These are phyloP conservation scores for Coemansia sp. DNA, from an alignment of 192 early-diverging fungal species.

Conservation along the genomic window DNA sequence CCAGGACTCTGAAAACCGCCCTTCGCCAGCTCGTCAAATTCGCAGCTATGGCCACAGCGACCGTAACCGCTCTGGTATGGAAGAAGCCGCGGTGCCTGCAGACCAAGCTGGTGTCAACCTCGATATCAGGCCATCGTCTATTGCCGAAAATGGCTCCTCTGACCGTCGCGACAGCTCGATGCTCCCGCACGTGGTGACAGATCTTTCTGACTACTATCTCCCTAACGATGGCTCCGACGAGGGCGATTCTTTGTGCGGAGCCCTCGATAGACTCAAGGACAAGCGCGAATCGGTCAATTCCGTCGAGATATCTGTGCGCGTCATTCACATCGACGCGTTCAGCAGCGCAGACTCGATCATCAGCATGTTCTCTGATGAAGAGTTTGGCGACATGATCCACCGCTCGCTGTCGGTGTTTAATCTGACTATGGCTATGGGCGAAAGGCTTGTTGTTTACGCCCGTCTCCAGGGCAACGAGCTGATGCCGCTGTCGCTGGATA, in stretches of 20 bases:
- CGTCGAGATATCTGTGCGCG: slow-evolving; percentile 13
- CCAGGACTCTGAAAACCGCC: neutral
- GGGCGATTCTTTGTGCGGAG: slow-evolving; percentile 48
- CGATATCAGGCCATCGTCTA: slow-evolving; percentile 11
- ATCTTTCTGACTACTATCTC: slow-evolving; percentile 30
- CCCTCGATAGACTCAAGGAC: slow-evolving; percentile 25
- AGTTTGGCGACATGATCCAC: slow-evolving; percentile 41
- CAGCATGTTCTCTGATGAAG: slow-evolving; percentile 33
- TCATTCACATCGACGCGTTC: slow-evolving; percentile 28
- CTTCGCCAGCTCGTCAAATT: neutral
- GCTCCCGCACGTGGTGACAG: slow-evolving; percentile 14
- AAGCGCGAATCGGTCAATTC: slow-evolving; percentile 22
- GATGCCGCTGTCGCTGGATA: slow-evolving; percentile 20
- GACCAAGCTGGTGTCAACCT: neutral
- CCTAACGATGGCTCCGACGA: slow-evolving; percentile 52
- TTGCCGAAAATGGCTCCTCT: slow-evolving; percentile 7
- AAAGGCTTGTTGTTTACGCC: slow-evolving; percentile 22
- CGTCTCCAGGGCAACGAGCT: slow-evolving; percentile 28
- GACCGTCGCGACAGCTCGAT: slow-evolving; percentile 26
- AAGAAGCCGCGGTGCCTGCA: neutral
- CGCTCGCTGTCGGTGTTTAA: slow-evolving; percentile 30
- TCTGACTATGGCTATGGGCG: slow-evolving; percentile 12
- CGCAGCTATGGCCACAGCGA: neutral
- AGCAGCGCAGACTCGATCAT: slow-evolving; percentile 23
- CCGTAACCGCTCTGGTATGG: neutral